Evolutionary conservation across 2,329 filamentous ascomycete species (phyloP).

Genomic region (Teratosphaeriaceae sp.): DNA sequence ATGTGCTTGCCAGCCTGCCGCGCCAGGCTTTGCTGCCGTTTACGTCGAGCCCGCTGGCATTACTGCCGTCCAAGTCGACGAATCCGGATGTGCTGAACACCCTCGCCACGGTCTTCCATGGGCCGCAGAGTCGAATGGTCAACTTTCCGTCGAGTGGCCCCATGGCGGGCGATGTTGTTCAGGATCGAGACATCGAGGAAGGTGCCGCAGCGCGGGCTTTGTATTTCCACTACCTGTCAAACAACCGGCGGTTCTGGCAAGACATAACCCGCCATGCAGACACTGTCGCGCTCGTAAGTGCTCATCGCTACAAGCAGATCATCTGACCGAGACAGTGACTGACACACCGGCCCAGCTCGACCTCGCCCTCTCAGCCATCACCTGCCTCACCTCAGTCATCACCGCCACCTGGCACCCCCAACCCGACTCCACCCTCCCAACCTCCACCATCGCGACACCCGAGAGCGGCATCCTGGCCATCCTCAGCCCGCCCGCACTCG

Average conservation of each 20-base stretch:
- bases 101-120: slow-evolving; percentile 50
- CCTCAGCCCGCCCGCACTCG: slow-evolving; percentile 45
- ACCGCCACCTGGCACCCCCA: slow-evolving; percentile 47
- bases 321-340: no score
- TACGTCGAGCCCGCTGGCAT: slow-evolving; percentile 39
- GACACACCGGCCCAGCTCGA: no score
- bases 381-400: slow-evolving; percentile 46
- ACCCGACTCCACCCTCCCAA: slow-evolving; percentile 33
- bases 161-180: slow-evolving; percentile 17
- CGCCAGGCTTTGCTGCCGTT: slow-evolving; percentile 45
- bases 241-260: slow-evolving; percentile 46
- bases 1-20: slow-evolving; percentile 52
- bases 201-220: slow-evolving; percentile 48
- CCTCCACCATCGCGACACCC: slow-evolving; percentile 31
- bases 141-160: slow-evolving; percentile 27
- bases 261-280: slow-evolving; percentile 49
- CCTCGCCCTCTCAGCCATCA: slow-evolving; percentile 48
- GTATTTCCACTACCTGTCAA: slow-evolving; percentile 47
- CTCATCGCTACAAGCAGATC: no score
- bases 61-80: slow-evolving; percentile 46
- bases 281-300: slow-evolving; percentile 49
- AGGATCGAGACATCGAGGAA: slow-evolving; percentile 37
- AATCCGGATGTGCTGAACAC: slow-evolving; percentile 50
- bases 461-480: slow-evolving; percentile 44
- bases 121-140: slow-evolving; percentile 36